Base-by-base conservation (phyloP, 1,284 basidiomycete genomes). In the Meripilus lineatus region DNA sequence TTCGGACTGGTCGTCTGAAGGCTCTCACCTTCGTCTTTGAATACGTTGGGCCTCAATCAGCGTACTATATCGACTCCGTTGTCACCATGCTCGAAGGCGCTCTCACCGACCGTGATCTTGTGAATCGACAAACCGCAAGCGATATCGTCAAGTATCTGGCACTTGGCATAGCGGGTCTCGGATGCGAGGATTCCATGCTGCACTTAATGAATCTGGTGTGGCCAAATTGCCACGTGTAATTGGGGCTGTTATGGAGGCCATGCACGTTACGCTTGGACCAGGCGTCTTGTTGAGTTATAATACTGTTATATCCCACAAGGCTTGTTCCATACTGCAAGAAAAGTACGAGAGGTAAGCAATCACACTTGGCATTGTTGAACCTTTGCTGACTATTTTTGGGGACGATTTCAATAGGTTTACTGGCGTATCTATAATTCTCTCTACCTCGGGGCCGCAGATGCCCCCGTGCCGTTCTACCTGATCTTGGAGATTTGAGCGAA, bases 131-230 rank as follows among this genome's bases (percentile, higher is more conserved):
- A 63, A 99, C 96, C 0, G 93, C 95, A 0, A 93, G 90, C 51
- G 94, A 94, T n/a, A 99, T 99, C 58, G 94, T 99, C 57, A 98
- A 98, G 71, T 96, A 99, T 65, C 72, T 99, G 36, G 93, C 96
- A 2, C 81, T 99, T 25, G 96, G 96, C 35, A 94, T 96, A 4
- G 94, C 95, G 0, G 96, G 96, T 34, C 77, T 98, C 13, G 96
- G 96, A 1, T 94, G 93, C 58, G 96, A 99, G 67, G 96, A 99
- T 65, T 93, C 93, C 14, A 90, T 98, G 81, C 78, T 93, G 45
- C 96, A 99, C 61, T 68, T 99, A 46, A 91, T 99, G 84, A 99
- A 99, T 65, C 79, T 99, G 22, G 89, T 99, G 20, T 99, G 95
- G 94, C 96, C 96, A 3, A 99, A 99, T 64, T 93, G 94, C 64